Conservation (phyloP, 202 grass and related monocot species). For the Brachypodium distachyon region DNA sequence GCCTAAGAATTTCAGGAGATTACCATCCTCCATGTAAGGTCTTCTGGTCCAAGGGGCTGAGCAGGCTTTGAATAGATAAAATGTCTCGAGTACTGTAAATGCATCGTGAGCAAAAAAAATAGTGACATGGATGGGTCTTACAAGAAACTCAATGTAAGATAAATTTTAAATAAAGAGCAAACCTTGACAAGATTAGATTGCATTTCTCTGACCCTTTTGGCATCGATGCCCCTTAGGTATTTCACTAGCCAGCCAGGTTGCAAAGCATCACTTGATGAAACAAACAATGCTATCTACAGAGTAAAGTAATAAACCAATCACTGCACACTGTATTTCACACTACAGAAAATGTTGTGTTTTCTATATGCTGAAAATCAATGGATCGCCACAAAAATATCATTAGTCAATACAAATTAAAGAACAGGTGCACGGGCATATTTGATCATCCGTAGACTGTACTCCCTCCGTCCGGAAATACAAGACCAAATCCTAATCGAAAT, state of each 20-base stretch:
- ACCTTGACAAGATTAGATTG: constrained; percentile 72
- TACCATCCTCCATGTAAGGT: constrained; percentile 98
- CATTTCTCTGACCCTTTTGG: constrained; percentile 48
- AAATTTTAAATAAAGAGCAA: constrained; percentile 2
- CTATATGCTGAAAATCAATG: background rate
- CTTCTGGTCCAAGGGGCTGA: constrained; percentile 75
- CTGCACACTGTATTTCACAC: background rate
- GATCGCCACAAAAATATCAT: background rate
- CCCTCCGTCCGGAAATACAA: too few species aligned
- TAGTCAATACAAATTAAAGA: too few species aligned
- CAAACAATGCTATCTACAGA: constrained; percentile 76
- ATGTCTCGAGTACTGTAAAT: constrained; percentile 66
- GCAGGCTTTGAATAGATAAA: constrained; percentile 90
- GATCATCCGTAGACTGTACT: too few species aligned
- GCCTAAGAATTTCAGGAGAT: background rate
- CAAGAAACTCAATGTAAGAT: background rate
- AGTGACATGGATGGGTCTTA: constrained; percentile 1
- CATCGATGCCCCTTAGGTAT: constrained; percentile 59
- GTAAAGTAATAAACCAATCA: background rate
- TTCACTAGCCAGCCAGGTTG: constrained; percentile 79
- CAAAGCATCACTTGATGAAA: constrained; percentile 85
- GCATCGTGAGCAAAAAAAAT: constrained; percentile 12
- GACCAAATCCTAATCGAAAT: too few species aligned
- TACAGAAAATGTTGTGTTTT: background rate
- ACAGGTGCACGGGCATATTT: too few species aligned